Evolutionary conservation across 139 green algal genomes (phyloP).

Genomic region (Closterium sp.): DNA sequence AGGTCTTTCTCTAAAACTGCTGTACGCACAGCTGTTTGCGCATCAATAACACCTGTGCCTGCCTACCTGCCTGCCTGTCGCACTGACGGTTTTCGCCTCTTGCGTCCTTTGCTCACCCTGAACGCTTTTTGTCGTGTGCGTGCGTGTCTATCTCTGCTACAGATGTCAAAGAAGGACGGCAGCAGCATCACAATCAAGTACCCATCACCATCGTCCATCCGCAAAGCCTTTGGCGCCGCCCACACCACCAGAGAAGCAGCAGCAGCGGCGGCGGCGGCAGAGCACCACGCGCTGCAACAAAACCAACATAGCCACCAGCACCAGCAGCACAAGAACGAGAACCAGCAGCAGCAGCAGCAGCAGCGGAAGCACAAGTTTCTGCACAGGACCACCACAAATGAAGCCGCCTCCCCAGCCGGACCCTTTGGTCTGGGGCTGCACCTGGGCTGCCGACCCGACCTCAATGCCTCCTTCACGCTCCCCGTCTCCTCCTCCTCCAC

Average conservation of each 20-base stretch:
- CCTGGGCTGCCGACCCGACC: constrained; percentile 8
- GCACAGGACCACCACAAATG: neutral
- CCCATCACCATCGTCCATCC: neutral
- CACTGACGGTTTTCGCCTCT: no score
- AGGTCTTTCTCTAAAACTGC: no score
- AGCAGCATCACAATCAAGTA: constrained; percentile 29
- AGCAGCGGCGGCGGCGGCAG: neutral
- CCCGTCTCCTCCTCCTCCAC: neutral
- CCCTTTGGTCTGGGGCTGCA: neutral
- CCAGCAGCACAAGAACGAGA: neutral
- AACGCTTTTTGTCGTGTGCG: no score
- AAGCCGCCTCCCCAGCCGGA: neutral
- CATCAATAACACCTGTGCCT: neutral
- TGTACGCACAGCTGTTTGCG: no score
- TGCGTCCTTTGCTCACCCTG: no score
- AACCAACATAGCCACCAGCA: neutral
- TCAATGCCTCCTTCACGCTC: constrained; percentile 4
- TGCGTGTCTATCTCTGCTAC: neutral
- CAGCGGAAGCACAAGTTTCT: neutral
- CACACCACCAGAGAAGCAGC: neutral
- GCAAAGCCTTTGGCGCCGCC: neutral
- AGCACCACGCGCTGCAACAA: constrained; percentile 8
- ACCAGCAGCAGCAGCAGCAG: neutral
- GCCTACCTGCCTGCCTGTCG: neutral
- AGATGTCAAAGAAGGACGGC: constrained; percentile 11